Evolutionary conservation across 1,139 yeast genomes (phyloP).

Genomic region (Sugiyamaella castrensis): DNA sequence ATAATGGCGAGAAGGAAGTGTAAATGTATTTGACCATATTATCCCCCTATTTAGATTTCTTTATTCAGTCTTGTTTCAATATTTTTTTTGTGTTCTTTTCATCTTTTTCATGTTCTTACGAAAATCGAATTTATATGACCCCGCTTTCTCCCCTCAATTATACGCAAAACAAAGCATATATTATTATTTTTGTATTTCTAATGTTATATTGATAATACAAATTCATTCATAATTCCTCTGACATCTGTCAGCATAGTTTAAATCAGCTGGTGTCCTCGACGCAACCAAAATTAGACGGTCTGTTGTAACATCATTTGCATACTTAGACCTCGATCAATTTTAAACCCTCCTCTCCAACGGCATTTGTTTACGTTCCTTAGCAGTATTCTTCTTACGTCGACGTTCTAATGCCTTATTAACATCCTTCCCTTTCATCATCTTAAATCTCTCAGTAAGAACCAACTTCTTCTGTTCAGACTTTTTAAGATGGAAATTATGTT

Average conservation of each 20-base stretch:
- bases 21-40: slow-evolving; percentile 1
- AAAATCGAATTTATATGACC: slow-evolving; percentile 4
- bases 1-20: slow-evolving; percentile 33
- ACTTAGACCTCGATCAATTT: no score
- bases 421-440: slow-evolving; percentile 75
- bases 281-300: no score
- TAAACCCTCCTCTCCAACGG: slow-evolving; percentile 35
- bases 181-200: slow-evolving; percentile 9
- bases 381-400: slow-evolving; percentile 88
- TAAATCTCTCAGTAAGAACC: slow-evolving; percentile 84
- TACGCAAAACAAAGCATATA: not conserved
- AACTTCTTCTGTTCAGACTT: slow-evolving; percentile 76
- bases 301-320: no score
- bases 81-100: no score
- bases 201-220: slow-evolving; percentile 2
- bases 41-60: slow-evolving; percentile 2
- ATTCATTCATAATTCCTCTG: not conserved
- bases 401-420: slow-evolving; percentile 88
- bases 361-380: slow-evolving; percentile 82
- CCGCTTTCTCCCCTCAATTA: slow-evolving; percentile 5
- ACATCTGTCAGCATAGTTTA: no score
- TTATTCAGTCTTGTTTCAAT: not conserved
- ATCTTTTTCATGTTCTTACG: slow-evolving; percentile 3
- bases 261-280: no score
- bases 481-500: slow-evolving; percentile 66